Conservation (phyloP, 805 yeast species). For the Yamadazyma philogaea region DNA sequence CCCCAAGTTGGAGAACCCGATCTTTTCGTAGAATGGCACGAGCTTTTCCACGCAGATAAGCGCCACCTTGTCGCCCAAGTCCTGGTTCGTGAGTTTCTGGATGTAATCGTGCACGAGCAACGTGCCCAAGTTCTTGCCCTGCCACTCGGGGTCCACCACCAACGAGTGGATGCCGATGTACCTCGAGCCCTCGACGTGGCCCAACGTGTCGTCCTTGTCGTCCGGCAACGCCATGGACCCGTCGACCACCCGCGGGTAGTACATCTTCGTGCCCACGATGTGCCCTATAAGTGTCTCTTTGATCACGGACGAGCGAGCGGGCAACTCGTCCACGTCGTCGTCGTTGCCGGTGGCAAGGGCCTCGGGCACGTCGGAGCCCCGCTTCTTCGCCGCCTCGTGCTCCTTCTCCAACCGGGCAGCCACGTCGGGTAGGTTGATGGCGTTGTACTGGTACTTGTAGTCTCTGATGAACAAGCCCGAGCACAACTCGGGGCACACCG, state of each 20-base stretch:
- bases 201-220: slow-evolving; percentile 30
- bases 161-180: slow-evolving; percentile 80
- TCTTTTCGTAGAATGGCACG: slow-evolving; percentile 72
- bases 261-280: slow-evolving; percentile 71
- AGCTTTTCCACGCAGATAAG: slow-evolving; percentile 69
- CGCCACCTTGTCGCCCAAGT: slow-evolving; percentile 73
- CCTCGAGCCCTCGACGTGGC: slow-evolving; percentile 74
- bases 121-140: slow-evolving; percentile 79
- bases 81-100: slow-evolving; percentile 85
- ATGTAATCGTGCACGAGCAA: slow-evolving; percentile 82
- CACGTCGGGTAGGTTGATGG: slow-evolving; percentile 40
- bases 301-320: slow-evolving; percentile 47
- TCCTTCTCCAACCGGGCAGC: slow-evolving; percentile 33
- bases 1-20: slow-evolving; percentile 77
- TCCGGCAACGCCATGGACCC: slow-evolving; percentile 61
- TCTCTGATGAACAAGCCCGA: slow-evolving; percentile 82
- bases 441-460: slow-evolving; percentile 46
- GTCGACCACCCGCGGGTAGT: slow-evolving; percentile 48
- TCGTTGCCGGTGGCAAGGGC: slow-evolving; percentile 16
- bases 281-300: slow-evolving; percentile 75
- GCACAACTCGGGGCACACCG: slow-evolving; percentile 84
- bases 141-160: slow-evolving; percentile 73
- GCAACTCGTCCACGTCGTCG: slow-evolving; percentile 40
- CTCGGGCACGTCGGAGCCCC: slow-evolving; percentile 9
- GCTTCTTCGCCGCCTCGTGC: slow-evolving; percentile 12